Evolutionary conservation across 73 alveolate species (phyloP), one percentile per base, ranked within the genome.

Genomic region (Paramecium sonneborni): DNA sequence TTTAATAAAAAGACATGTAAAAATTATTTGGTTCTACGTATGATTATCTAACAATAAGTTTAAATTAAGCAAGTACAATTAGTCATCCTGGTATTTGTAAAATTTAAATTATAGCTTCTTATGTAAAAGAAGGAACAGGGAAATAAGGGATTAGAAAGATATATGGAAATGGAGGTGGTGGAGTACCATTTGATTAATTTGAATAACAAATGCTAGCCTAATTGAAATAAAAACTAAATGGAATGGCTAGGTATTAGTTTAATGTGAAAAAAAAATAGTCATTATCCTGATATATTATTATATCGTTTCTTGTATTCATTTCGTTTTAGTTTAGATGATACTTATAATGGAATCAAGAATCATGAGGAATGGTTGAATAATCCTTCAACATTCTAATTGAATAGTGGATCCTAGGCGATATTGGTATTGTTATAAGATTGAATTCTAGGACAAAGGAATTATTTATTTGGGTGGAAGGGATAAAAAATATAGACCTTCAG

Each of bases 391-490:
- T 79, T 79, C 28, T 79, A 79, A 79, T 41, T 79, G 76, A 79
- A 32, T 43, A 38, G 39, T 79, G 41, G 28, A 79, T 32, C 90
- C 1, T 79, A 79, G 14, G 90, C 24, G 6, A 23, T 43, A n/a
- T 41, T 79, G 37, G 90, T 79, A 79, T 10, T 12, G 15, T 21
- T 44, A 6, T 20, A 21, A 43, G 32, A 30, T 30, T 74, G 37
- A 35, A 30, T 24, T 20, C 30, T 79, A 79, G 90, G 74, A 79
- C n/a, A 79, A 46, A 79, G 90, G 90, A 8, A 79, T 79, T 26
- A 79, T 79, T n/a, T 79, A 79, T 44, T 20, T 79, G 26, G 90
- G 76, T 5, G 90, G 90, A 20, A 79, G 90, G 21, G 90, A 79
- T 24, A 79, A 79, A 44, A 79, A 43, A 20, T 41, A 10, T n/a